Base-by-base conservation (phyloP, 495 filamentous ascomycete species). In the Pyrenopolyporus hunteri region DNA sequence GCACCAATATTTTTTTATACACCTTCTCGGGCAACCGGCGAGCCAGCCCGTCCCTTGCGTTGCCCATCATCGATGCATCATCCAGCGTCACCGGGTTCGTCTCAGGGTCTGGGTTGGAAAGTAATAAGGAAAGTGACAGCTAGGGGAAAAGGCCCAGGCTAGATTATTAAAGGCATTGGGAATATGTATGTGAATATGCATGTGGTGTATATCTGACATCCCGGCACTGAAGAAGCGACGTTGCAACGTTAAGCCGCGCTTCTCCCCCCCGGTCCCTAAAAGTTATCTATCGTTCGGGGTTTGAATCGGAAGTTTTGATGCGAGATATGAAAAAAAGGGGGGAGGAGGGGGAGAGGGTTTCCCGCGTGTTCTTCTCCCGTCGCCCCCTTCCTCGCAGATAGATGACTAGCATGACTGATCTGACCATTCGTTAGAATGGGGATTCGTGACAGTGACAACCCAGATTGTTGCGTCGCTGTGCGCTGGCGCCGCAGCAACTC, bases 401-500 rank as follows among this genome's bases (percentile, higher is more conserved):
- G 59, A 64, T 58, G 60, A 58, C 60, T 39, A 14, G 42, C 32
- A 55, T 45, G 26, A 55, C 40, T 59, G 62, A 53, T 57, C 54
- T 50, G 49, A 45, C 46, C 45, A 48, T 48, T n/a, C 7, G 29
- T 25, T n/a, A 25, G 39, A 37, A 40, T 51, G 52, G n/a, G 51
- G 52, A 57, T 61, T 45, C 46, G 63, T 61, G 57, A 61, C 63
- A 40, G 57, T 56, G 63, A 61, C 33, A 57, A 66, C 48, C 63
- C 63, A 53, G 39, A 61, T 47, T 51, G 29, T 31, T 52, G 45
- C 46, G 56, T 19, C 43, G 35, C 25, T 60, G 52, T 53, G 57
- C 26, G 48, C 48, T 60, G 39, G 42, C 40, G 40, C 46, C 40
- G 57, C 48, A 53, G 42, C 48, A 53, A 33, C 61, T 64, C 54